Evolutionary conservation across 2,329 filamentous ascomycete genomes (phyloP), one percentile per base, ranked within the genome.

Genomic region (Cadophora luteo-olivacea): DNA sequence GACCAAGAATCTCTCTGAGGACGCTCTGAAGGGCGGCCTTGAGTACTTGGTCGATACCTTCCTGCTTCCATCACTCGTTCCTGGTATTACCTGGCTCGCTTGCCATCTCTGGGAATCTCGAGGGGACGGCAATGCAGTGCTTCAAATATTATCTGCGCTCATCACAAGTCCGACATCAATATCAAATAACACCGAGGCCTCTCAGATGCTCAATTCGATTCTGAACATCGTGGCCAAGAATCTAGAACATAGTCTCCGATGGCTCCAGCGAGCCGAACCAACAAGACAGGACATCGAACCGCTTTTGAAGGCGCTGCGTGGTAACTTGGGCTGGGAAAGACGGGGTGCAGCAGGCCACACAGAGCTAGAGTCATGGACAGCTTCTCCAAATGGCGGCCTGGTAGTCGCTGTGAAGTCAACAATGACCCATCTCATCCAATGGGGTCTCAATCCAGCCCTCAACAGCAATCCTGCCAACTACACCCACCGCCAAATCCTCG

Each of bases 11-110:
- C 79, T 97, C 4, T 86, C 86, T 0, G 87, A 93, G 55, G 90
- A 94, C 49, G 87, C 85, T 45, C 84, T 96, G 0, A 93, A 91
- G 77, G 87, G 88, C 14, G 93, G 92, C 0, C 82, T 96, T 7
- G 92, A 95, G 80, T 93, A 94, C 75, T 83, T 96, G 12, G 88
- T 94, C 3, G 92, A 94, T 72, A 92, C 92, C 0, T 94, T 94
- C 71, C 81, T 96, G 1, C 81, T 95, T n/a, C 92, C 93, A 0
- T 92, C 92, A 0, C 83, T 96, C 0, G 87, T 95, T 1, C 88
- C 90, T 5, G 92, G 91, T 0, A 85, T 95, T 16, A 84, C 85
- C 2, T 95, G 91, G 82, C 84, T 96, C 69, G 85, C 89, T 0
- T 87, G 89, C 65, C 88, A 92, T 72, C 86, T 93, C 3, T 91